Evolutionary conservation across 192 early-diverging fungal genomes (phyloP), one percentile per base, ranked within the genome.

Genomic region (Pilaira anomala): DNA sequence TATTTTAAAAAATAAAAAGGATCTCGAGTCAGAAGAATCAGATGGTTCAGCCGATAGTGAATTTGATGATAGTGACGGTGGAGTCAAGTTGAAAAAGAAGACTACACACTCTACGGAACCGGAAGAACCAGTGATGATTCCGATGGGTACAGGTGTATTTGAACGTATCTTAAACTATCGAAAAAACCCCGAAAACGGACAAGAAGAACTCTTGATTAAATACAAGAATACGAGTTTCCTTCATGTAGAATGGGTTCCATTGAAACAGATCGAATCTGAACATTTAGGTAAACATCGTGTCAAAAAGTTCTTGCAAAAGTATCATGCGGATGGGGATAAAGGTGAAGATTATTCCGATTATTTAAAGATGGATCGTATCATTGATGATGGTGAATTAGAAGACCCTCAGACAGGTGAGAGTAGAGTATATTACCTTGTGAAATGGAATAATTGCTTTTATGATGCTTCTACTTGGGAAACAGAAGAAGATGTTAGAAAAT

Each of bases 161-260:
- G 83, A 85, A 26, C 73, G 75, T 55, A 83, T 85, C 48, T 52
- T 85, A 18, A 71, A 78, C 24, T 78, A 78, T 68, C 62, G 76
- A 44, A 70, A 66, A 41, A 71, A 80, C n/a, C 25, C 62, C 0
- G 70, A 66, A 13, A 71, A 76, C 7, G 83, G 76, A 8, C 57
- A 73, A 21, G 85, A 86, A 57, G 83, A 91, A 66, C 67, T 93
- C 12, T 59, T 88, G 58, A 84, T 91, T 59, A 93, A 93, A 72
- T 90, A 88, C 78, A 93, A 92, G 56, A 81, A 88, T 67, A 80
- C 84, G 77, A 87, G 85, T 74, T 92, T 89, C 62, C 72, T 80
- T 36, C 87, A 88, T 67, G 77, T 78, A 3, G 87, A 89, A 36
- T 93, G 92, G 92, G 75, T 93, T 13, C 73, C 86, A 6, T 60